Conservation (phyloP, 257 asterid species). For the Fraxinus pennsylvanica region DNA sequence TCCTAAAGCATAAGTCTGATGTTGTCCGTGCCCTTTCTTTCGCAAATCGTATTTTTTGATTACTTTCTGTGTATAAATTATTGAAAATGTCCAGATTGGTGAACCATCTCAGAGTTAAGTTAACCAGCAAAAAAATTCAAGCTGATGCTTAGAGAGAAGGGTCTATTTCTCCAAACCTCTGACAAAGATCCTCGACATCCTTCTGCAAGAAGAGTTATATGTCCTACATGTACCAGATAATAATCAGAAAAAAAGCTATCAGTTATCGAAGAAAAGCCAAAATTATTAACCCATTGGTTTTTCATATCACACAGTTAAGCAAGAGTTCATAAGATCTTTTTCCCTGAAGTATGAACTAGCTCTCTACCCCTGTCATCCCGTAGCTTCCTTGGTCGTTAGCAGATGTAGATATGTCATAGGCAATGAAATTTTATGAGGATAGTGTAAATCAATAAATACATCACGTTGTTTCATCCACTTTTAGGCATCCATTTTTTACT, state of each 20-base stretch:
- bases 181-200: constrained; percentile 99
- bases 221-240: constrained; percentile 54
- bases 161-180: constrained; percentile 55
- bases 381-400: constrained; percentile 9
- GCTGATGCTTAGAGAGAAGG: constrained; percentile 17
- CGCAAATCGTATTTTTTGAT: constrained; percentile 74
- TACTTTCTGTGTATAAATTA: constrained; percentile 51
- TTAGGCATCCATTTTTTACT: neutral
- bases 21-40: constrained; percentile 85
- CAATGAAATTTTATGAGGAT: neutral
- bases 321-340: constrained; percentile 19
- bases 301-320: constrained; percentile 5
- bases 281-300: constrained; percentile 10
- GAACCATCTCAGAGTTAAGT: constrained; percentile 12
- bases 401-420: constrained; percentile 1
- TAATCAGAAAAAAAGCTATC: constrained; percentile 13
- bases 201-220: constrained; percentile 80
- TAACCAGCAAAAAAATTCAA: constrained; percentile 16
- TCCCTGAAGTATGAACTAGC: neutral
- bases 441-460: neutral
- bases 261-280: neutral
- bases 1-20: constrained; percentile 98
- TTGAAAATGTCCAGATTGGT: constrained; percentile 19
- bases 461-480: neutral
- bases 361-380: neutral